Percentiles rank a stretch among this genome's conserved stretches.
phyloP scores from a whole-genome alignment of 2,329 filamentous ascomycete species.

The Sclerotinia sclerotiorum region DNA sequence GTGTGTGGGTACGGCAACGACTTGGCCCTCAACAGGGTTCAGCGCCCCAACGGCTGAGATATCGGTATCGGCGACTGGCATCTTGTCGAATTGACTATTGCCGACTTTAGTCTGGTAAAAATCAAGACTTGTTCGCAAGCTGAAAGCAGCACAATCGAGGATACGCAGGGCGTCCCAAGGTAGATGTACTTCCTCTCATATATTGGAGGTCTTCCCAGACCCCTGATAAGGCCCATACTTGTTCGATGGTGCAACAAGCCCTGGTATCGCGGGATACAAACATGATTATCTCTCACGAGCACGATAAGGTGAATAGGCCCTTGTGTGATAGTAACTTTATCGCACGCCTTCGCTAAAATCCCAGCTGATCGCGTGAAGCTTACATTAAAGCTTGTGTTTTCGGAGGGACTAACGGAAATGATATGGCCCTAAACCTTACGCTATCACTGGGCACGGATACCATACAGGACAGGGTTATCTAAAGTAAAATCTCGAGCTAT shows the following conservation, averaged over 20 bases:
- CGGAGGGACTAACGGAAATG: neutral
- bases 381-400: neutral
- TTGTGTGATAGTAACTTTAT: constrained; percentile 4
- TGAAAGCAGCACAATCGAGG: neutral
- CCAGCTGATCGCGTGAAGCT: neutral
- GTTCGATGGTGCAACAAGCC: neutral
- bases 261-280: neutral
- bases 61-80: constrained; percentile 30
- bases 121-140: neutral
- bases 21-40: constrained; percentile 40
- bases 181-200: neutral
- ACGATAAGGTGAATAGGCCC: neutral
- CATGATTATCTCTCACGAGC: neutral
- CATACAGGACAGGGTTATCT: neutral
- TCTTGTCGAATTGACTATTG: constrained; percentile 18
- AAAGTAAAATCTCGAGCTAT: neutral
- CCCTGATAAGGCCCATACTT: neutral
- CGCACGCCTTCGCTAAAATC: constrained; percentile 14
- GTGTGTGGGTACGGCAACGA: constrained; percentile 38
- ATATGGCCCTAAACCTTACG: neutral
- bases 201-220: neutral
- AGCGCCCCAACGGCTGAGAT: constrained; percentile 36
- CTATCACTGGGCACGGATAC: neutral
- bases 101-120: neutral
- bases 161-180: neutral